Evolutionary conservation across 805 yeast species (phyloP), one percentile per base, ranked within the genome.

Genomic region (Candida ascalaphidarum): DNA sequence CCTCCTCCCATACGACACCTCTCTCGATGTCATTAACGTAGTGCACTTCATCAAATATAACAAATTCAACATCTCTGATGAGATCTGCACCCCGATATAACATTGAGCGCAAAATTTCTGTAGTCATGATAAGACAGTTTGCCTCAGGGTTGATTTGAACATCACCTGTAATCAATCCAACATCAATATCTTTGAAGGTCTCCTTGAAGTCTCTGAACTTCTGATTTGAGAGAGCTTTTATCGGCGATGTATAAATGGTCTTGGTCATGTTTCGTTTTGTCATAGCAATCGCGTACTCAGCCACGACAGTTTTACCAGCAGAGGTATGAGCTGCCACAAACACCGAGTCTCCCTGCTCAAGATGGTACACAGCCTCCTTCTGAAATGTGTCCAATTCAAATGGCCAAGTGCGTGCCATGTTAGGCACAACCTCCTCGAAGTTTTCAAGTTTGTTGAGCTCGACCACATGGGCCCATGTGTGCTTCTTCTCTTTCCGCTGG

Each of bases 1-100:
- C 96, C 57, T 92, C 98, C 60, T 92, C 98, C 98, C 98, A 92
- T 3, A 92, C 98, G 10, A 92, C 98, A 47, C 98, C 98, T 54
- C 98, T 76, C 45, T 85, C 95, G 33, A 84, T 79, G 58, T 92
- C 98, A 52, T 92, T 92, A 37, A 92, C 96, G 50, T 92, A 92
- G 56, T 92, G 98, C 2, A 92, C 98, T 51, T 92, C 98, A 59
- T 92, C 98, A 51, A 92, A 92, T 22, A 92, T 86, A 16, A 92
- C 96, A 64, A 88, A 92, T 48, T 89, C 98, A 14, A 92, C 96
- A 56, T 92, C 98, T 52, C 98, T 70, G 43, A 92, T 88, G 25
- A 92, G 56, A 58, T 92, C 98, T 0, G 97, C 95, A 35, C 98
- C 98, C 46, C 95, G 68, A 48, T 92, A 92, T 21, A 92, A 68